Percentiles rank a stretch among this genome's conserved stretches.
Evolutionary conservation across 345 rosid species (phyloP).

Genomic region (Rhodamnia rubescens): DNA sequence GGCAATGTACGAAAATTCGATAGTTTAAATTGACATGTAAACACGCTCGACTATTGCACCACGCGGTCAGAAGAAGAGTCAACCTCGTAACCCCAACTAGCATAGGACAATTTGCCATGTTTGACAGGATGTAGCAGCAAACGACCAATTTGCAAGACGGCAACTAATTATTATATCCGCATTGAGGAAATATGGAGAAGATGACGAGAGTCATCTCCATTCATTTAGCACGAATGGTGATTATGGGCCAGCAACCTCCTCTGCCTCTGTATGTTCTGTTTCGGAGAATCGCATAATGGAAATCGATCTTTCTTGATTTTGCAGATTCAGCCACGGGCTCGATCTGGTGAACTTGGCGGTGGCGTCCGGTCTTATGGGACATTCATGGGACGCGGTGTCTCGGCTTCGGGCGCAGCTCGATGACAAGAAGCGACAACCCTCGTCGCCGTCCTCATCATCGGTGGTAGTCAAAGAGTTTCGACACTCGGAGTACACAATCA

Average conservation of each 20-base stretch:
- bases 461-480: conserved; percentile 3
- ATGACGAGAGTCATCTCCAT: background rate
- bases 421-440: background rate
- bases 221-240: background rate
- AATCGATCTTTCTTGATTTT: background rate
- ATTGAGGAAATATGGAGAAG: background rate
- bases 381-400: conserved; percentile 25
- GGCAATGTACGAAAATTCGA: background rate
- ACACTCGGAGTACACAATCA: conserved; percentile 5
- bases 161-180: background rate
- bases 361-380: conserved; percentile 29
- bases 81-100: too few relatives aligned
- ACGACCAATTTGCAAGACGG: background rate
- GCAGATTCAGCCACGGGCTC: conserved; percentile 25
- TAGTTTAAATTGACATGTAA: background rate
- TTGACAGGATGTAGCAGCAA: background rate
- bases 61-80: background rate
- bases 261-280: background rate
- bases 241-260: background rate
- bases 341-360: conserved; percentile 33
- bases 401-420: conserved; percentile 1
- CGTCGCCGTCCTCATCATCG: background rate
- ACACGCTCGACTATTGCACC: background rate
- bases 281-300: too few relatives aligned
- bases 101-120: background rate